A percentile compares a stretch with the other conserved stretches of the same genome.
phyloP scores from a whole-genome alignment of 768 basidiomycete species.

The Phallus indusiatus region DNA sequence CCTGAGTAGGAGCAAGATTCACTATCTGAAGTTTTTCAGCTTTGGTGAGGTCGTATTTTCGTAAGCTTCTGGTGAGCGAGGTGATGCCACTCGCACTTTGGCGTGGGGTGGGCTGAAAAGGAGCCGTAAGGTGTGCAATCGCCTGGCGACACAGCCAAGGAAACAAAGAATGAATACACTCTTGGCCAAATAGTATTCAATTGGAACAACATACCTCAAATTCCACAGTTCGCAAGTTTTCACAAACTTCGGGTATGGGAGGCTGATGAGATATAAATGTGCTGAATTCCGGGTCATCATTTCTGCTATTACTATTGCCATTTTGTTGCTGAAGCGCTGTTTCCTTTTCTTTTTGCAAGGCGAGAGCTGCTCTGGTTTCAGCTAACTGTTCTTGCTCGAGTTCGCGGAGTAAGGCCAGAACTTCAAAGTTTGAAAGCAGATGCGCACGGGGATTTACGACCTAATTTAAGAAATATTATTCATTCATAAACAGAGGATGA shows the following conservation, averaged over 20 bases:
- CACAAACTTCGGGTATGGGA: conserved; percentile 48
- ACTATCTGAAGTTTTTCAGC: conserved; percentile 87
- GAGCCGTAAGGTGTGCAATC: conserved; percentile 72
- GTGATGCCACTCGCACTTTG: conserved; percentile 62
- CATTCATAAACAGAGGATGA: too few species aligned
- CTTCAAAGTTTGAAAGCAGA: conserved; percentile 86
- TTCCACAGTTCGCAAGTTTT: conserved; percentile 79
- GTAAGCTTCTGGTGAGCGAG: conserved; percentile 56
- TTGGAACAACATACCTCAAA: conserved; percentile 50
- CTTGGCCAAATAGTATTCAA: too few species aligned
- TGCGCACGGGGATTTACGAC: conserved; percentile 63
- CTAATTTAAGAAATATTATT: too few species aligned
- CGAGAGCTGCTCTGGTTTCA: conserved; percentile 57
- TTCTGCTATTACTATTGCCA: too few species aligned
- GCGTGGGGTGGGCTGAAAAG: conserved; percentile 54
- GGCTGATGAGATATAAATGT: conserved; percentile 18
- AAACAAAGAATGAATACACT: too few species aligned
- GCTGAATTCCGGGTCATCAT: neutral
- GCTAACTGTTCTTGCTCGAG: conserved; percentile 67
- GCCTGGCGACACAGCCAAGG: conserved; percentile 37
- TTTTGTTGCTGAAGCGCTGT: conserved; percentile 29
- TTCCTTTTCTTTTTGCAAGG: conserved; percentile 74
- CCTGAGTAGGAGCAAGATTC: conserved; percentile 75
- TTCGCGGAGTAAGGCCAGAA: conserved; percentile 64
- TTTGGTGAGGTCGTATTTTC: conserved; percentile 69